These are phyloP conservation scores for Platanthera guangdongensis DNA, from an alignment of 106 monocot genomes.

Conservation along the genomic window DNA sequence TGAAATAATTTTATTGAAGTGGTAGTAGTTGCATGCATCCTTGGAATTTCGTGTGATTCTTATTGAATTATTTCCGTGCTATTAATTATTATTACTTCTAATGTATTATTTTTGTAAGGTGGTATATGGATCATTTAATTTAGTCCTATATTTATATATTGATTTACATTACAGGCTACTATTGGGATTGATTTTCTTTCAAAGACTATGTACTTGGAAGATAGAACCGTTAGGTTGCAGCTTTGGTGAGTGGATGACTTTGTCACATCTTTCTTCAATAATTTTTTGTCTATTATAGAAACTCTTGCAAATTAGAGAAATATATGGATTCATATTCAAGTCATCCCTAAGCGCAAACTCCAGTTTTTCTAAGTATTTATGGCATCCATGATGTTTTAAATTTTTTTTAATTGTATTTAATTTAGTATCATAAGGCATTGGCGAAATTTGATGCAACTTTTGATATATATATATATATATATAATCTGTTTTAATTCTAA, in stretches of 20 bases:
- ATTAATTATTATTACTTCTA: background rate
- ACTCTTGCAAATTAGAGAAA: background rate
- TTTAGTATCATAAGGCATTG: background rate
- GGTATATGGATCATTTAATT: background rate
- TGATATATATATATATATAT: background rate
- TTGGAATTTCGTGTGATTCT: background rate
- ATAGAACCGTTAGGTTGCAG: conserved; percentile 24
- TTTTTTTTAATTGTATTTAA: background rate
- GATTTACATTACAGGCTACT: conserved; percentile 18
- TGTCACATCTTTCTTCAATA: background rate
- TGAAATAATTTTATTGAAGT: background rate
- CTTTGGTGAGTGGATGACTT: conserved; percentile 17
- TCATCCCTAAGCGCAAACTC: background rate
- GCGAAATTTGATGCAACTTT: background rate
- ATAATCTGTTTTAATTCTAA: background rate
- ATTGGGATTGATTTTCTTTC: conserved; percentile 33
- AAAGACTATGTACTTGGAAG: conserved; percentile 29
- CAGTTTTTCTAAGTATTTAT: background rate
- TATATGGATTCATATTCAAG: background rate
- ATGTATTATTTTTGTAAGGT: background rate
- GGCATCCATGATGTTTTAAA: background rate
- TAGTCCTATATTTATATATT: background rate
- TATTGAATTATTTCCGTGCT: background rate
- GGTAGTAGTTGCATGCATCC: background rate
- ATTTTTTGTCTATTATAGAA: background rate